A percentile compares a stretch with the other conserved stretches of the same genome.
Conservation (phyloP, 1,284 basidiomycete genomes). For the Rhodotorula mucilaginosa region DNA sequence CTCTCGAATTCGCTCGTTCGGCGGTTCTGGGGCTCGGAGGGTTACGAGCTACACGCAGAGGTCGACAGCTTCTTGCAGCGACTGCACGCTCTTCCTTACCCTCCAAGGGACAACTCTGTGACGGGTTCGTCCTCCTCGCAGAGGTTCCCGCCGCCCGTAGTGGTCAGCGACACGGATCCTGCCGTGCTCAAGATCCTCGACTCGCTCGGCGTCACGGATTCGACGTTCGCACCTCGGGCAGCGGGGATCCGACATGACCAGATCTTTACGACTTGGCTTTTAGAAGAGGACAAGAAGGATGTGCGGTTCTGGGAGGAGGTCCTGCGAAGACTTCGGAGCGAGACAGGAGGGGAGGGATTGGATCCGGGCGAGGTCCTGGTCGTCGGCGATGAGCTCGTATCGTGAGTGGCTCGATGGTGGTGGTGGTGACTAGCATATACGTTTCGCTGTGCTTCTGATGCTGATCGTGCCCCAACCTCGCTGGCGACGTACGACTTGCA, state of each 20-base stretch:
- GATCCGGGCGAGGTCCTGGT: slow-evolving; percentile 23
- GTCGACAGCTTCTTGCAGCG: slow-evolving; percentile 24
- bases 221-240: not conserved
- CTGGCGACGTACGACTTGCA: not conserved
- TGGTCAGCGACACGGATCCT: slow-evolving; percentile 40
- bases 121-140: too few species aligned
- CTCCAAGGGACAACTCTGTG: not conserved
- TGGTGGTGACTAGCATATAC: too few species aligned
- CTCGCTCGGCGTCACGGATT: slow-evolving; percentile 28
- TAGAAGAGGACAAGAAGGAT: slow-evolving; percentile 26
- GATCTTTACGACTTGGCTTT: slow-evolving; percentile 32
- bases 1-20: slow-evolving; percentile 32
- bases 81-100: not conserved
- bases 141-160: slow-evolving; percentile 6
- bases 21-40: slow-evolving; percentile 38
- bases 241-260: slow-evolving; percentile 18
- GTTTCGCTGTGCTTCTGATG: too few species aligned
- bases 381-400: slow-evolving; percentile 30
- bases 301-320: slow-evolving; percentile 29
- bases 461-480: too few species aligned
- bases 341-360: not conserved
- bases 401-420: slow-evolving; percentile 4
- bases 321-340: slow-evolving; percentile 8
- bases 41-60: slow-evolving; percentile 39
- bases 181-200: slow-evolving; percentile 31